These are phyloP conservation scores for Erysimum pusillum DNA, from an alignment of 441 rosid genomes.

Conservation along the genomic window DNA sequence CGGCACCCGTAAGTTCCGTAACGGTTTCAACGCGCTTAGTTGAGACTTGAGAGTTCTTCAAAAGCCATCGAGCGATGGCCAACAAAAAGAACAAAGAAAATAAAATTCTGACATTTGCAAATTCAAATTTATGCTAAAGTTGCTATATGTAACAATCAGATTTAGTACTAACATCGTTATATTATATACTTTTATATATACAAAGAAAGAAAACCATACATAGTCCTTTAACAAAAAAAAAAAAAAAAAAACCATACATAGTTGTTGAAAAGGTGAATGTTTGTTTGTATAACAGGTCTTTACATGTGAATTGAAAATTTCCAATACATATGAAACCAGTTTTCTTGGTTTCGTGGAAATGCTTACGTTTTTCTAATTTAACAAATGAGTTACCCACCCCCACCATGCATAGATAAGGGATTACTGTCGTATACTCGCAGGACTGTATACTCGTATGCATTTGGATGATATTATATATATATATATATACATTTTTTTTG, in stretches of 20 bases:
- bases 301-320: slow-evolving; percentile 21
- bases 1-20: background rate
- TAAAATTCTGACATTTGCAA: background rate
- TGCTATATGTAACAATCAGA: background rate
- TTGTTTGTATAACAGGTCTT: slow-evolving; percentile 1
- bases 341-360: slow-evolving; percentile 20
- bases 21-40: slow-evolving; percentile 26
- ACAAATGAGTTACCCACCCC: background rate
- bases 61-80: slow-evolving; percentile 21
- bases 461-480: no score
- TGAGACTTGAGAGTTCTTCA: slow-evolving; percentile 26
- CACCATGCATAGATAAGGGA: background rate
- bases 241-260: background rate
- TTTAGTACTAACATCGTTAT: background rate
- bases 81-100: slow-evolving; percentile 11
- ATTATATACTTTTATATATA: background rate
- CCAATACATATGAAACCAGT: background rate
- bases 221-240: no score
- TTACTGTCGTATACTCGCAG: background rate
- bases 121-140: background rate
- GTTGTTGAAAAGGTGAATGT: slow-evolving; percentile 5
- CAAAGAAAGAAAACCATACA: background rate
- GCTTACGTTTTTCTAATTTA: background rate
- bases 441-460: background rate
- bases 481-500: no score